Percentiles rank a stretch among this genome's conserved stretches.
Evolutionary conservation across 805 yeast genomes (phyloP).

Genomic region (Saccharomycopsis malanga): DNA sequence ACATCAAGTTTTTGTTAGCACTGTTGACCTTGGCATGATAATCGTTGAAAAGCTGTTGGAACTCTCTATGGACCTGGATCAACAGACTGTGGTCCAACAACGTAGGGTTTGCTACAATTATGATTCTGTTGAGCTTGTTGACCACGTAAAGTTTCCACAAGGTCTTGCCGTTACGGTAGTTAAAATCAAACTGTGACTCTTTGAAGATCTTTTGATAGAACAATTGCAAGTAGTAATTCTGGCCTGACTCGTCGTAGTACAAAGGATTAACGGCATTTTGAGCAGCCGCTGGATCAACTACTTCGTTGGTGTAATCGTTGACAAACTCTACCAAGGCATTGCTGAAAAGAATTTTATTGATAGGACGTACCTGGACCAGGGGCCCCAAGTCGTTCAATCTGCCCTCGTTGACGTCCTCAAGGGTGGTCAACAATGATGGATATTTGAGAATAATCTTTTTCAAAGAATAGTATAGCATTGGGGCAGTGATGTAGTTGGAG

Average conservation of each 20-base stretch:
- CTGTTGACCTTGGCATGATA: neutral
- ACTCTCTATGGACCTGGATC: neutral
- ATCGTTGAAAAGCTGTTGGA: conserved; percentile 5
- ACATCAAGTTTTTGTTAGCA: neutral
- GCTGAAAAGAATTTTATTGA: neutral
- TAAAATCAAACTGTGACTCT: conserved; percentile 1
- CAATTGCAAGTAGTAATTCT: neutral
- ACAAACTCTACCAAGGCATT: conserved; percentile 1
- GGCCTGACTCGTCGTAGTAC: too few relatives aligned
- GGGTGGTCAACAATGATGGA: conserved; percentile 5
- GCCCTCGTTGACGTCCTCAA: conserved; percentile 10
- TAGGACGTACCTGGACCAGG: conserved; percentile 7
- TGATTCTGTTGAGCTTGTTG: conserved; percentile 1
- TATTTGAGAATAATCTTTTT: conserved; percentile 1
- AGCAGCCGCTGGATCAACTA: neutral
- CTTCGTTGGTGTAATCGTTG: neutral
- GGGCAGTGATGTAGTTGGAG: neutral
- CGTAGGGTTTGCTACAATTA: conserved; percentile 8
- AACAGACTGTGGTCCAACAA: conserved; percentile 1
- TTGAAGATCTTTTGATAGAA: neutral
- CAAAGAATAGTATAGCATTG: conserved; percentile 5
- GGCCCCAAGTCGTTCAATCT: conserved; percentile 10
- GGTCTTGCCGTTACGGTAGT: conserved; percentile 3
- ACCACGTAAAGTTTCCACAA: conserved; percentile 8
- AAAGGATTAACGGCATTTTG: too few relatives aligned